Conservation (phyloP, 2,329 filamentous ascomycete genomes). For the Sporothrix schenckii region DNA sequence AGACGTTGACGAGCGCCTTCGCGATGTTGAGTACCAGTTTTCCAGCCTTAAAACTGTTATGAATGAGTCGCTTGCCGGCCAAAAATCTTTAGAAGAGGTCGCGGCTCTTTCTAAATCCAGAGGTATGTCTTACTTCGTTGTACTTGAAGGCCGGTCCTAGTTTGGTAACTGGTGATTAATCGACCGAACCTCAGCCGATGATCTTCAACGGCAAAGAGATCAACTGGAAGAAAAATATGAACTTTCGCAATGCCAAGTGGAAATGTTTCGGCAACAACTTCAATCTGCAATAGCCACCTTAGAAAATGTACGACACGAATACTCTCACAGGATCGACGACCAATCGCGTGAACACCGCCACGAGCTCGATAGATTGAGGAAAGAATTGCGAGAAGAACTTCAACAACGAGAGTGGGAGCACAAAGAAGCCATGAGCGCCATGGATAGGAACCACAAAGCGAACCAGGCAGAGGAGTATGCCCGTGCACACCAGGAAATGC, state of each 20-base stretch:
- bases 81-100: slow-evolving; percentile 71
- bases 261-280: slow-evolving; percentile 52
- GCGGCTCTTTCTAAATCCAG: slow-evolving; percentile 73
- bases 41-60: slow-evolving; percentile 72
- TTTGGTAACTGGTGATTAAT: slow-evolving; percentile 34
- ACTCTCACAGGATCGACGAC: slow-evolving; percentile 59
- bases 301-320: slow-evolving; percentile 50
- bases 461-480: slow-evolving; percentile 68
- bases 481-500: slow-evolving; percentile 63
- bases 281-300: slow-evolving; percentile 47
- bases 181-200: slow-evolving; percentile 45
- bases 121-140: slow-evolving; percentile 55
- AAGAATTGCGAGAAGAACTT: slow-evolving; percentile 57
- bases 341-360: slow-evolving; percentile 56
- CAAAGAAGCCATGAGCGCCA: slow-evolving; percentile 66
- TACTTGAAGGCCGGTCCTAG: background rate
- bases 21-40: slow-evolving; percentile 75
- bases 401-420: slow-evolving; percentile 64
- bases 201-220: slow-evolving; percentile 54
- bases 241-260: slow-evolving; percentile 66
- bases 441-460: slow-evolving; percentile 64
- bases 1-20: slow-evolving; percentile 77
- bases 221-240: slow-evolving; percentile 53
- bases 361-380: slow-evolving; percentile 58
- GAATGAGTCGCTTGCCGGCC: slow-evolving; percentile 67